Conservation (phyloP, 75 land plant species). For the Cunninghamia lanceolata region DNA sequence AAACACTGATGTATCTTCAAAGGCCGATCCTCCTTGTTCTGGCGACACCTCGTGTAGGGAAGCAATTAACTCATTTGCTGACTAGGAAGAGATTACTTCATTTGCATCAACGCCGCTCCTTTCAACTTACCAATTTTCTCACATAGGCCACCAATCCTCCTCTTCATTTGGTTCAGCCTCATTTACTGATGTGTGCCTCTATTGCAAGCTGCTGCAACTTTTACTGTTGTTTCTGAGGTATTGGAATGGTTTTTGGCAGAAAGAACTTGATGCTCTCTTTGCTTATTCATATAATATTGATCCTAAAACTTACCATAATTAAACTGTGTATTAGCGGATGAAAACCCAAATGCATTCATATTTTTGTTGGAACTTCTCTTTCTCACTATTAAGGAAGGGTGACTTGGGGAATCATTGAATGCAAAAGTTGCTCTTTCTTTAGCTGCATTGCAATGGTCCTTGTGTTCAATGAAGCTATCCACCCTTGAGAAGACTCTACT, state of each 20-base stretch:
- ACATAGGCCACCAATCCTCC: too few relatives aligned
- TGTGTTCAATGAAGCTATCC: constrained; percentile 99
- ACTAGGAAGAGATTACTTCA: too few relatives aligned
- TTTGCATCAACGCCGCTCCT: too few relatives aligned
- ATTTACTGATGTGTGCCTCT: too few relatives aligned
- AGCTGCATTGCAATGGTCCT: constrained; percentile 68
- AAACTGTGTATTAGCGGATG: neutral
- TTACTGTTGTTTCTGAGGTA: neutral
- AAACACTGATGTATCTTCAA: too few relatives aligned
- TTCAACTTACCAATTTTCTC: too few relatives aligned
- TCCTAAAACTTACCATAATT: neutral
- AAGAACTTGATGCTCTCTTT: constrained; percentile 47
- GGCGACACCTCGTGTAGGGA: too few relatives aligned
- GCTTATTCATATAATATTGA: neutral
- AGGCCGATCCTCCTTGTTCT: too few relatives aligned
- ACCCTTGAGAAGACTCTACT: constrained; percentile 97
- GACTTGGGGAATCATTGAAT: constrained; percentile 17
- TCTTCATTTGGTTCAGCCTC: too few relatives aligned
- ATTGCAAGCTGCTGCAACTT: neutral
- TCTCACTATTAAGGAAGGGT: constrained; percentile 33
- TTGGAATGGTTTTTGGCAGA: constrained; percentile 6
- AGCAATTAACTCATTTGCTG: too few relatives aligned
- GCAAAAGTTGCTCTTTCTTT: constrained; percentile 1
- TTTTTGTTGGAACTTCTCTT: constrained; percentile 41
- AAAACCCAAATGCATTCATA: constrained; percentile 16